A percentile compares a stretch with the other conserved stretches of the same genome.
Conservation (phyloP, 257 asterid species). For the Ocimum tenuiflorum region DNA sequence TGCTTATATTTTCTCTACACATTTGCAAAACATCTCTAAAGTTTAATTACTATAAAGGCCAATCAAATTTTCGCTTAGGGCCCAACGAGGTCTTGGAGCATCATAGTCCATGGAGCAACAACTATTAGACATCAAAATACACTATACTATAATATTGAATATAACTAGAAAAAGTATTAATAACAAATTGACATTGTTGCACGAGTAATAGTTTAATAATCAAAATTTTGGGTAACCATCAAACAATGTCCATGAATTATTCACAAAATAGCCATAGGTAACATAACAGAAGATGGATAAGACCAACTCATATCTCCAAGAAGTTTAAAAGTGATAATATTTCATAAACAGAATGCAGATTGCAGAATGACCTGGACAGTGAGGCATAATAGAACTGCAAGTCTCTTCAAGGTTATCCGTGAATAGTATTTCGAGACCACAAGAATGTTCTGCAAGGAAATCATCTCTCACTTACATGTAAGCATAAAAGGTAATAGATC, state of each 20-base stretch:
- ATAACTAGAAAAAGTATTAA: neutral
- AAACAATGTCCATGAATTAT: neutral
- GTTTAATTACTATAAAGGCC: too few species aligned
- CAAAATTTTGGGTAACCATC: neutral
- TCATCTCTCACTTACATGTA: neutral
- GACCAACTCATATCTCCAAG: neutral
- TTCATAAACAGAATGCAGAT: constrained; percentile 15
- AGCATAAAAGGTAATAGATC: neutral
- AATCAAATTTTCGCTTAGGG: too few species aligned
- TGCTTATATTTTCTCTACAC: too few species aligned
- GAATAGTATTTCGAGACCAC: constrained; percentile 90
- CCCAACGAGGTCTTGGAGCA: neutral
- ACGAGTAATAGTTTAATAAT: neutral
- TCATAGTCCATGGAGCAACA: neutral
- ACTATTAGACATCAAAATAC: neutral
- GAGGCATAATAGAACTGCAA: constrained; percentile 82
- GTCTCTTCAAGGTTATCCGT: constrained; percentile 80
- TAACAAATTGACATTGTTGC: neutral
- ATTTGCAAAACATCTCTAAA: too few species aligned
- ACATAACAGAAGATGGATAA: neutral
- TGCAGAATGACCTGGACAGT: constrained; percentile 51
- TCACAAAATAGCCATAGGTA: neutral
- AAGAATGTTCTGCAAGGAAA: constrained; percentile 71
- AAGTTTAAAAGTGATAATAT: neutral
- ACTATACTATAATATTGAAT: neutral